Base-by-base conservation (phyloP, 176 grass and related monocot species). In the Carex littledalei region DNA sequence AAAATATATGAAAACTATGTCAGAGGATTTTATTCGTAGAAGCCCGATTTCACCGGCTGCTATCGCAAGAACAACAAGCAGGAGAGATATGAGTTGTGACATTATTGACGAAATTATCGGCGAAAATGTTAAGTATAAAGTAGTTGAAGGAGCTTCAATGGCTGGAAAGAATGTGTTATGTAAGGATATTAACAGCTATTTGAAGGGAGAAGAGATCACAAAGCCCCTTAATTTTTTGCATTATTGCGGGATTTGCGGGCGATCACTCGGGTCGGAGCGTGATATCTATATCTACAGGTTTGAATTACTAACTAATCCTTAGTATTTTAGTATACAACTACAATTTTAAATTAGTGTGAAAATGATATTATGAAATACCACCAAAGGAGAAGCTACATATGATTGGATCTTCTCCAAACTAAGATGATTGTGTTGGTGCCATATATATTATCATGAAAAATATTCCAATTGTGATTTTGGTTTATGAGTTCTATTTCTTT, bases 201-300 rank as follows among this genome's bases (percentile, higher is more conserved):
- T 67, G 13, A 77, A 87, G 80, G 64, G 15, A 13, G 79, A 77
- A 77, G 56, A 78, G 45, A 52, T 78, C 32, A 24, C 55, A 49
- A 71, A 76, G 55, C 86, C 79, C 7, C 86, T 87, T 15, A 24
- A 83, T 64, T 87, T 87, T 73, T 73, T 87, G 79, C 66, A 83
- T 22, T 62, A 11, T 55, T 87, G 86, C 2, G 80, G 86, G 1
- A 55, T 83, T 4, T 87, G 86, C 45, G 31, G 86, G 39, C 86
- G 79, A 20, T 37, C 64, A 1, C 86, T 87, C 18, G 86, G 86
- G 60, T 83, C 29, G 3, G 80, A 87, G 81, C 79, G 55, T 5
- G 86, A 87, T 65, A 87, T 87, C 55, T 87, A 83, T 76, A 87
- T 87, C 22, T 87, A 87, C 67, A 82, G 86, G 86, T 87, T 35